Conservation (phyloP, 176 grass and related monocot species). For the Avena insularis region DNA sequence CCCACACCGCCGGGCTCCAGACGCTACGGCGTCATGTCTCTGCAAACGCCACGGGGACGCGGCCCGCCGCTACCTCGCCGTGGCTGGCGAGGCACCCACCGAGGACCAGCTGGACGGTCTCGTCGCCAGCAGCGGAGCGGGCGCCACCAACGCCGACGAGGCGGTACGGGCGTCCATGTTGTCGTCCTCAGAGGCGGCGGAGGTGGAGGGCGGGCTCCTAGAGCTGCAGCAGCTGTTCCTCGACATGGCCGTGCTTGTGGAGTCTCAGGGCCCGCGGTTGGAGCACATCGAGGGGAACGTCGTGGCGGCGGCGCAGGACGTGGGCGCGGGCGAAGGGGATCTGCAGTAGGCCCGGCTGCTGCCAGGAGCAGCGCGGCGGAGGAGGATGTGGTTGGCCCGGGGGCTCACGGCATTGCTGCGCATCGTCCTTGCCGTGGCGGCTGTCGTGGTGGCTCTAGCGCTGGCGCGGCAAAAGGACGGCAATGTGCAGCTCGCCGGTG, state of each 20-base stretch:
- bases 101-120: slow-evolving; percentile 68
- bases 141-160: slow-evolving; percentile 32
- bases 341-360: slow-evolving; percentile 49
- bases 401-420: slow-evolving; percentile 47
- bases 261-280: slow-evolving; percentile 60
- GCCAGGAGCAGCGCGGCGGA: slow-evolving; percentile 48
- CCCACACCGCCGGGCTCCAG: slow-evolving; percentile 54
- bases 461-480: slow-evolving; percentile 38
- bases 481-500: slow-evolving; percentile 9
- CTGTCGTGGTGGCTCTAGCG: slow-evolving; percentile 29
- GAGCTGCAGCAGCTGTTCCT: slow-evolving; percentile 92
- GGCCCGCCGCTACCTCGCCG: slow-evolving; percentile 60
- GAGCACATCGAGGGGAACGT: slow-evolving; percentile 71
- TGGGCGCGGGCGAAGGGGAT: slow-evolving; percentile 49
- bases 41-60: slow-evolving; percentile 60
- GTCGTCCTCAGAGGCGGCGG: slow-evolving; percentile 47
- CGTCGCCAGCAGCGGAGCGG: slow-evolving; percentile 31
- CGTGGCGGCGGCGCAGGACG: slow-evolving; percentile 48
- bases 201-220: slow-evolving; percentile 65
- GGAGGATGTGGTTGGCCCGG: slow-evolving; percentile 45
- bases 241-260: slow-evolving; percentile 81
- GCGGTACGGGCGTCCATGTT: slow-evolving; percentile 55
- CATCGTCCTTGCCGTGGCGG: slow-evolving; percentile 50
- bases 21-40: slow-evolving; percentile 58
- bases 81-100: slow-evolving; percentile 60